phyloP scores from a whole-genome alignment of 805 yeast species.

The Ogataea henricii region DNA sequence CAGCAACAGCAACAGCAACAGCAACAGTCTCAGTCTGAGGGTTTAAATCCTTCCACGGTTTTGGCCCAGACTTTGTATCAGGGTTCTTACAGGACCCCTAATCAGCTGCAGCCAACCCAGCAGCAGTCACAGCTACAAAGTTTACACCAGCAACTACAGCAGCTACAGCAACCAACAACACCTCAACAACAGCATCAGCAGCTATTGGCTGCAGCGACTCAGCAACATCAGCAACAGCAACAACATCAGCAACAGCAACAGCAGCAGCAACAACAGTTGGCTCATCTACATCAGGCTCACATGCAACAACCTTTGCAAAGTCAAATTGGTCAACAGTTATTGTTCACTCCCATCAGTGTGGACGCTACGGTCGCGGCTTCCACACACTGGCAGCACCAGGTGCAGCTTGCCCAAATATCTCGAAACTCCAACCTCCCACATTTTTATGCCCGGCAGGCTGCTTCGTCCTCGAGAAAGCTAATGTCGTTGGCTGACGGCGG shows the following conservation, averaged over 20 bases:
- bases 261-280: slow-evolving; percentile 36
- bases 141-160: slow-evolving; percentile 29
- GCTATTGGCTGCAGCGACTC: slow-evolving; percentile 25
- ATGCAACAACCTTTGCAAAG: slow-evolving; percentile 28
- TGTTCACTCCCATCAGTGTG: slow-evolving; percentile 33
- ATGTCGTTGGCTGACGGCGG: slow-evolving; percentile 34
- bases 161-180: slow-evolving; percentile 31
- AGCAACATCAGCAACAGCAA: slow-evolving; percentile 34
- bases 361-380: slow-evolving; percentile 41
- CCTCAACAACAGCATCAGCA: slow-evolving; percentile 29
- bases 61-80: slow-evolving; percentile 44
- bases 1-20: slow-evolving; percentile 29
- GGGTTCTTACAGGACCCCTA: slow-evolving; percentile 40
- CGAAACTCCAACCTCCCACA: slow-evolving; percentile 71
- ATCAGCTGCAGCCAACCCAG: slow-evolving; percentile 30
- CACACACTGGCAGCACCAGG: slow-evolving; percentile 77
- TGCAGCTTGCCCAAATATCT: slow-evolving; percentile 69
- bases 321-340: slow-evolving; percentile 24
- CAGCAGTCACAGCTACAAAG: slow-evolving; percentile 28
- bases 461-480: slow-evolving; percentile 58
- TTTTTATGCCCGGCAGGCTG: slow-evolving; percentile 82
- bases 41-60: slow-evolving; percentile 38
- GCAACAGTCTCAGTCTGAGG: slow-evolving; percentile 29
- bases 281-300: slow-evolving; percentile 27
- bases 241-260: slow-evolving; percentile 30